Base-by-base conservation (phyloP, 176 grass and related monocot genomes). In the Eragrostis curvula region DNA sequence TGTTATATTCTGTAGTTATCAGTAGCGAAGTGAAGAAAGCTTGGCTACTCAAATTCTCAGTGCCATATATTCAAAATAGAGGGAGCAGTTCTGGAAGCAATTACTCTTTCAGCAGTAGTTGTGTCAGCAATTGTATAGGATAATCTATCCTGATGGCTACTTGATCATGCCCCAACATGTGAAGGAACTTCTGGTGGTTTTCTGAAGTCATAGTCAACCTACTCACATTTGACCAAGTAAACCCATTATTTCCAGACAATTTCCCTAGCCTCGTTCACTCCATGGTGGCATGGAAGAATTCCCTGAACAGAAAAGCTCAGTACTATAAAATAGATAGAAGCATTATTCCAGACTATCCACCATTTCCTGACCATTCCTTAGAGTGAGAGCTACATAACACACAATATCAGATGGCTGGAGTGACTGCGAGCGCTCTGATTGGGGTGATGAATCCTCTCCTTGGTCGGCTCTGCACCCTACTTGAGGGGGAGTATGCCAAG, bases 401-500 rank as follows among this genome's bases (percentile, higher is more conserved):
- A 30, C 27, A 18, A 17, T 7, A 21, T 10, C 14, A 71, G 50
- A 85, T 85, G 83, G 75, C 9, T 21, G 75, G 83, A 61, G 66
- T 28, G 44, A 85, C 74, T 21, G 83, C 66, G 2, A 79, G 75
- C 9, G 55, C 56, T 42, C 12, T 85, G 21, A n/a, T 85, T 23
- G 83, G 56, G 45, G 30, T 85, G 66, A 71, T 63, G 56, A 17
- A n/a, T 46, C 75, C 74, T 24, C 29, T 85, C 56, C 6, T 79
- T 12, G 11, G 44, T 12, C 71, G 18, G 55, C 66, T 85, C 32
- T 7, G 24, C 5, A 1, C n/a, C 44, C 21, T 78, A 3, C 11
- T 79, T 12, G 66, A 71, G 43, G 71, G 16, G 23, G 66, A 71
- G n/a, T 48, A 78, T 21, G 30, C 12, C 29, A 74, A 27, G 47